These are phyloP conservation scores for Stromatinia cepivora DNA, from an alignment of 2,329 filamentous ascomycete genomes.

Conservation along the genomic window DNA sequence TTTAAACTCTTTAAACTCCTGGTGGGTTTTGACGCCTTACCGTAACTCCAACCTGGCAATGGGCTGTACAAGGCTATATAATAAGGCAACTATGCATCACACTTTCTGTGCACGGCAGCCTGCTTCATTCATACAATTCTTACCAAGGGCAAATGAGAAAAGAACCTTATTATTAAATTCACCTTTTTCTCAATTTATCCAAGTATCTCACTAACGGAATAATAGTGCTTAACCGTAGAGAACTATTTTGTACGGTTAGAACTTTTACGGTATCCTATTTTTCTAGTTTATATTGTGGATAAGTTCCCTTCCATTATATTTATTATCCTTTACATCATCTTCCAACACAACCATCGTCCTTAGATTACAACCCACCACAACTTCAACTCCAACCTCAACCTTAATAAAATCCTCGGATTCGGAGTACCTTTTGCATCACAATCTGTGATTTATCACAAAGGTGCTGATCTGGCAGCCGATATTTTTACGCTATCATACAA, in stretches of 20 bases:
- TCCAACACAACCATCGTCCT: constrained; percentile 5
- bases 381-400: not conserved
- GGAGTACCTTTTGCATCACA: not conserved
- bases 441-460: constrained; percentile 11
- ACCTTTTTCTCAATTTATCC: not conserved
- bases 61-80: not conserved
- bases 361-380: not conserved
- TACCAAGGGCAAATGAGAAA: not conserved
- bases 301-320: not conserved
- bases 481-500: not conserved
- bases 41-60: not conserved
- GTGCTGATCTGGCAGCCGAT: not conserved
- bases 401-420: not conserved
- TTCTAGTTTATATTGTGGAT: constrained; percentile 10
- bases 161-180: not conserved
- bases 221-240: not conserved
- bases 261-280: not conserved
- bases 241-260: not conserved
- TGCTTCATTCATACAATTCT: not conserved
- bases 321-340: constrained; percentile 16
- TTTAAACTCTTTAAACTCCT: not conserved
- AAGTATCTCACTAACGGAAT: not conserved
- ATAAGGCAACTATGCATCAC: not conserved
- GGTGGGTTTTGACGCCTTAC: not conserved
- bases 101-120: not conserved